These are phyloP conservation scores for Umbelopsis vinacea DNA, from an alignment of 192 early-diverging fungal species.

Conservation along the genomic window DNA sequence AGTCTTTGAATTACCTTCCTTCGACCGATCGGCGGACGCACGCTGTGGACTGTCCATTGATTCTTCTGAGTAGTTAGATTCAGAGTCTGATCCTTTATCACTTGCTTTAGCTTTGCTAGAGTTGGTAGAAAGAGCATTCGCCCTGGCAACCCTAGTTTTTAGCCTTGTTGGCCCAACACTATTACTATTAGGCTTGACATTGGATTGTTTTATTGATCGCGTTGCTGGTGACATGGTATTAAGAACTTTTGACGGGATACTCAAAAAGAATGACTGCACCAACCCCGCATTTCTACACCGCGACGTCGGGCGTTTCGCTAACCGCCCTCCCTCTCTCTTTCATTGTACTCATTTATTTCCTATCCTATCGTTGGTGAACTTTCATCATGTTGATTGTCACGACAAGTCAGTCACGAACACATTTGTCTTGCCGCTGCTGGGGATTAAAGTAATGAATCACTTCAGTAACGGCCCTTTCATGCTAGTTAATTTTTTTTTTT, in stretches of 20 bases:
- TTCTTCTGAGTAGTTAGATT: not conserved
- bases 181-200: conserved; percentile 17
- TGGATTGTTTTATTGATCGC: conserved; percentile 7
- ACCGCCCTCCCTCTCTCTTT: too few relatives aligned
- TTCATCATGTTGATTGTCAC: too few relatives aligned
- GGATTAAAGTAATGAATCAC: too few relatives aligned
- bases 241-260: not conserved
- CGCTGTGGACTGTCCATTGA: not conserved
- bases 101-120: not conserved
- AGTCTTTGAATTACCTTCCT: not conserved
- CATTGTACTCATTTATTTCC: too few relatives aligned
- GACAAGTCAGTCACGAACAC: too few relatives aligned
- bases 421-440: too few relatives aligned
- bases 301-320: too few relatives aligned
- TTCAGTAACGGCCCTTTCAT: too few relatives aligned
- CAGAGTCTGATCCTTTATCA: not conserved
- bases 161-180: conserved; percentile 6
- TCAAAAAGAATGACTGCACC: too few relatives aligned
- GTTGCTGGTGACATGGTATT: not conserved
- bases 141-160: not conserved
- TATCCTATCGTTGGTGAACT: too few relatives aligned
- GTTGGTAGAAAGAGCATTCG: not conserved
- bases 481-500: too few relatives aligned
- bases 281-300: too few relatives aligned
- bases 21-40: not conserved